Evolutionary conservation across 1,284 basidiomycete species (phyloP).

Genomic region (Afroboletus lepidellus): DNA sequence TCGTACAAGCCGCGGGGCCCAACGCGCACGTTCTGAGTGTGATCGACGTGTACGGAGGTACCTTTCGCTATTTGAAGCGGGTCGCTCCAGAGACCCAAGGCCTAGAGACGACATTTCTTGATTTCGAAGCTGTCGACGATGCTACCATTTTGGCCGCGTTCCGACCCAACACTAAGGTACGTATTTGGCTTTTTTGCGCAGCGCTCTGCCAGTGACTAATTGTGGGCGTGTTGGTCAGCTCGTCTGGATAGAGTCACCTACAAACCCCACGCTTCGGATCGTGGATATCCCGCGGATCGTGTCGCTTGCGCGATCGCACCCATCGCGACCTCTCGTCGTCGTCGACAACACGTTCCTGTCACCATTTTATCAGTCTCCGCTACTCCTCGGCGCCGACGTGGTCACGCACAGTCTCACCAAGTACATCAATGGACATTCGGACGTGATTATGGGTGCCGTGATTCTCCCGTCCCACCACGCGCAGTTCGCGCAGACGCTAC

Average conservation of each 20-base stretch:
- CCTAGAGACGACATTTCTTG: slow-evolving; percentile 80
- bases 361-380: slow-evolving; percentile 88
- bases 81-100: slow-evolving; percentile 76
- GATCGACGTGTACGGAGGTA: slow-evolving; percentile 93
- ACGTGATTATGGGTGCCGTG: slow-evolving; percentile 85
- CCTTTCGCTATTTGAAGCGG: slow-evolving; percentile 80
- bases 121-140: slow-evolving; percentile 72
- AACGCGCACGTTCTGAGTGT: slow-evolving; percentile 84
- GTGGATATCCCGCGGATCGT: slow-evolving; percentile 74
- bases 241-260: slow-evolving; percentile 96
- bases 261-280: slow-evolving; percentile 91
- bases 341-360: slow-evolving; percentile 94
- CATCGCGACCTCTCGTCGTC: slow-evolving; percentile 69
- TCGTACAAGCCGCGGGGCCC: slow-evolving; percentile 74
- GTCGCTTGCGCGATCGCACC: slow-evolving; percentile 56
- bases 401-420: slow-evolving; percentile 85
- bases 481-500: slow-evolving; percentile 52
- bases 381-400: slow-evolving; percentile 82
- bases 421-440: slow-evolving; percentile 92
- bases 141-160: slow-evolving; percentile 66
- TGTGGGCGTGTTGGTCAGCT: slow-evolving; percentile 47
- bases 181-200: slow-evolving; percentile 19
- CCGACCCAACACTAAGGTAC: slow-evolving; percentile 78
- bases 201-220: background rate
- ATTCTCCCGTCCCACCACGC: slow-evolving; percentile 64